Evolutionary conservation across 352 stramenopile genomes (phyloP).

Genomic region (Globisporangium middletonii): DNA sequence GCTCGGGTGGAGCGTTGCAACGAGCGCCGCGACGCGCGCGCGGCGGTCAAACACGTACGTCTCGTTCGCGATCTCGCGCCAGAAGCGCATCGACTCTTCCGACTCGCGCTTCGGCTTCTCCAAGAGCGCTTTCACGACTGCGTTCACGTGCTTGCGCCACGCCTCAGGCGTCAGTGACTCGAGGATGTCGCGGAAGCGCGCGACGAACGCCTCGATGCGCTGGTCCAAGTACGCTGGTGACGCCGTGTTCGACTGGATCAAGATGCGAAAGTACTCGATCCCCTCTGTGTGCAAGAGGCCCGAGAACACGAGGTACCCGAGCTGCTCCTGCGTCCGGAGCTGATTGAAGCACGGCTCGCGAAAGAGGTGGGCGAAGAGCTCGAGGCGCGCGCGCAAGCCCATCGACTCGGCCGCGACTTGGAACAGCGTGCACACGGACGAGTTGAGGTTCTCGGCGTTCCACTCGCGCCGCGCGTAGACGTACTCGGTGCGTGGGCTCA

Average conservation of each 20-base stretch:
- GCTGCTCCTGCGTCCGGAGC: conserved; percentile 59
- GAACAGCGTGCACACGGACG: conserved; percentile 40
- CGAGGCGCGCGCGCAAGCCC: conserved; percentile 31
- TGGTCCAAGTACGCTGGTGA: conserved; percentile 58
- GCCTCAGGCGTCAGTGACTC: conserved; percentile 17
- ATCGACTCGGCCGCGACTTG: conserved; percentile 41
- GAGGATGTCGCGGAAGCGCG: conserved; percentile 31
- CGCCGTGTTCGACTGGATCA: conserved; percentile 74
- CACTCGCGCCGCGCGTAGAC: conserved; percentile 33
- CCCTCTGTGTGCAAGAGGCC: conserved; percentile 33
- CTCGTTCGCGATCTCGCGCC: conserved; percentile 64
- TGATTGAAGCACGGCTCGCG: conserved; percentile 58
- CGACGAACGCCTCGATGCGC: conserved; percentile 60
- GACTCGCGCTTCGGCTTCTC: conserved; percentile 64
- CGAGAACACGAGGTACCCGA: conserved; percentile 69
- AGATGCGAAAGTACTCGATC: conserved; percentile 61
- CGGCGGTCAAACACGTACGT: conserved; percentile 69
- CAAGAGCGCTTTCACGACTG: conserved; percentile 52
- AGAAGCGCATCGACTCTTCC: conserved; percentile 56
- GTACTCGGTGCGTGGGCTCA: conserved; percentile 42
- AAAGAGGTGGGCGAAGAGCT: conserved; percentile 53
- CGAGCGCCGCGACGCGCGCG: background rate
- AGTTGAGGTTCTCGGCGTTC: conserved; percentile 58
- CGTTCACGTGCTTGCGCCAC: conserved; percentile 50
- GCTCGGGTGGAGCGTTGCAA: conserved; percentile 24